phyloP scores from a whole-genome alignment of 2,329 filamentous ascomycete species.

The Trichophaea hybrida region DNA sequence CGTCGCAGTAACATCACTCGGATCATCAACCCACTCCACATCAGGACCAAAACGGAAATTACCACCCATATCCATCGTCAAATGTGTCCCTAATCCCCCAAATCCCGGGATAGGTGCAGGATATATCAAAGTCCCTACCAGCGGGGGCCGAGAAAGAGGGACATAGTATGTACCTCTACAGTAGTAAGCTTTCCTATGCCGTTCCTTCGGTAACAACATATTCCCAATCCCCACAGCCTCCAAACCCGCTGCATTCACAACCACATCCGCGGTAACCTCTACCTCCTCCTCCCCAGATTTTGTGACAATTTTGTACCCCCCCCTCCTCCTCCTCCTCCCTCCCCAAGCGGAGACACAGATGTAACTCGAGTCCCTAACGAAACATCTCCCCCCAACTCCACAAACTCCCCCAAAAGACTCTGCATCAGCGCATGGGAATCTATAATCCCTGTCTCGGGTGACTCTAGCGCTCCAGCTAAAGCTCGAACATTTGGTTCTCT shows the following conservation, averaged over 20 bases:
- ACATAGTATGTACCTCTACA: slow-evolving; percentile 95
- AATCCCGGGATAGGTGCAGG: slow-evolving; percentile 70
- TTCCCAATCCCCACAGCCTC: slow-evolving; percentile 65
- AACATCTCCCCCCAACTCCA: slow-evolving; percentile 59
- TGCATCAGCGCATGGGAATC: slow-evolving; percentile 79
- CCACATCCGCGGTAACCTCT: slow-evolving; percentile 55
- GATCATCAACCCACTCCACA: slow-evolving; percentile 73
- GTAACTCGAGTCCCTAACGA: slow-evolving; percentile 56
- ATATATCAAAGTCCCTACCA: slow-evolving; percentile 63
- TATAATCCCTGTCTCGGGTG: slow-evolving; percentile 73
- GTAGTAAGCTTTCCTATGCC: slow-evolving; percentile 53
- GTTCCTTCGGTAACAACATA: slow-evolving; percentile 50
- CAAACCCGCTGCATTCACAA: slow-evolving; percentile 79
- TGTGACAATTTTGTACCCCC: slow-evolving; percentile 53
- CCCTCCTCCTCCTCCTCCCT: slow-evolving; percentile 28
- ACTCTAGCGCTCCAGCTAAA: slow-evolving; percentile 61
- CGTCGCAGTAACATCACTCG: slow-evolving; percentile 56
- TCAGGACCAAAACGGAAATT: slow-evolving; percentile 86
- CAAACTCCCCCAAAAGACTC: slow-evolving; percentile 59
- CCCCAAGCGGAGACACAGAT: slow-evolving; percentile 29
- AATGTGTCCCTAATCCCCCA: slow-evolving; percentile 77
- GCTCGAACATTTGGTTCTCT: slow-evolving; percentile 66
- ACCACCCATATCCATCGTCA: slow-evolving; percentile 77
- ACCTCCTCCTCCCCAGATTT: slow-evolving; percentile 32
- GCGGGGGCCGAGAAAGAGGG: slow-evolving; percentile 52